phyloP scores from a whole-genome alignment of 345 rosid species.

The Corchorus olitorius region DNA sequence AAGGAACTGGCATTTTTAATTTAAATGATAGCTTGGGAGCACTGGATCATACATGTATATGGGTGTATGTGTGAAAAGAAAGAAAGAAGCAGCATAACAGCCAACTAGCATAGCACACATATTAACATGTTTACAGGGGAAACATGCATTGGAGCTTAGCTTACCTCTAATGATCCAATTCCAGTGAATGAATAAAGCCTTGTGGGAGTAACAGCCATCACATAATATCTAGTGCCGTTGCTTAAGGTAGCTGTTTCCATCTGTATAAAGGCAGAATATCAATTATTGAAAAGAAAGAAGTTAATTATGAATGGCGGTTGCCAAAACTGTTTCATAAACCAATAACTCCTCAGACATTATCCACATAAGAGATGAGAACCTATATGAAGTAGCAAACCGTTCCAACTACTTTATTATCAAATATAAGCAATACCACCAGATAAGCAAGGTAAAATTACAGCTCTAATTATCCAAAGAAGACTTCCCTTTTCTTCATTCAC shows the following conservation, averaged over 20 bases:
- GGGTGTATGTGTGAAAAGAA: neutral
- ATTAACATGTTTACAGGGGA: neutral
- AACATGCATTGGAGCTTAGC: slow-evolving; percentile 28
- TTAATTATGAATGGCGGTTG: neutral
- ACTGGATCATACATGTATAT: neutral
- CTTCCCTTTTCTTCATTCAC: neutral
- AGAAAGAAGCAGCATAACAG: slow-evolving; percentile 2
- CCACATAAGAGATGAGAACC: slow-evolving; percentile 7
- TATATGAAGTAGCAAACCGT: neutral
- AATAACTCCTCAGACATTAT: neutral
- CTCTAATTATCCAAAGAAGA: slow-evolving; percentile 13
- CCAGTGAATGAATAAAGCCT: slow-evolving; percentile 96
- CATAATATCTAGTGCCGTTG: slow-evolving; percentile 82
- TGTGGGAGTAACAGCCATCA: slow-evolving; percentile 99
- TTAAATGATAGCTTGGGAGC: neutral
- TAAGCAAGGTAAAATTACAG: neutral
- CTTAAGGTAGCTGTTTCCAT: slow-evolving; percentile 85
- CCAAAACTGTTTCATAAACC: slow-evolving; percentile 8
- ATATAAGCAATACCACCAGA: neutral
- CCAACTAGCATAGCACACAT: neutral
- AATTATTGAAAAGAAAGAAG: slow-evolving; percentile 7
- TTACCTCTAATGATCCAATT: slow-evolving; percentile 86
- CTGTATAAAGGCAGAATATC: slow-evolving; percentile 37
- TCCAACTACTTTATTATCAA: neutral
- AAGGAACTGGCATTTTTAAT: neutral